Conservation (phyloP, 257 asterid genomes). For the Gynochthodes officinalis region DNA sequence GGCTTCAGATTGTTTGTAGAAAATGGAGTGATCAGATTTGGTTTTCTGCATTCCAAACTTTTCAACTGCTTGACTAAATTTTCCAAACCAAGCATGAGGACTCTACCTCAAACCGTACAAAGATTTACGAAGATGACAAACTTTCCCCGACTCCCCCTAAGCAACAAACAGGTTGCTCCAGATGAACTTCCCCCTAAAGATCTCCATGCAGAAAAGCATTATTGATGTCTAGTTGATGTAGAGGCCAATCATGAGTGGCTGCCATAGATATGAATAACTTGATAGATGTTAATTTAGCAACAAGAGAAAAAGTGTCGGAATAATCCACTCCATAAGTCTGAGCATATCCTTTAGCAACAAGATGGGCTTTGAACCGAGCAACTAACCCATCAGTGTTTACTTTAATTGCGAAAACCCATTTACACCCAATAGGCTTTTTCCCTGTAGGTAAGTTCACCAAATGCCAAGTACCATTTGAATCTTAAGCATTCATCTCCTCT, state of each 20-base stretch:
- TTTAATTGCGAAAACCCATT: not conserved
- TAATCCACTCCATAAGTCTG: not conserved
- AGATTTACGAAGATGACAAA: not conserved
- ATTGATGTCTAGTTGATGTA: not conserved
- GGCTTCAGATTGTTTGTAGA: no score
- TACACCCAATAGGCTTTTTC: no score
- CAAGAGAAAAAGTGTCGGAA: slow-evolving; percentile 2
- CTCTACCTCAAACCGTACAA: not conserved
- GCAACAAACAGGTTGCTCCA: no score
- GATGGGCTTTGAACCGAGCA: not conserved
- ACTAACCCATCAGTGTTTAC: not conserved
- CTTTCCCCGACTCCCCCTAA: not conserved
- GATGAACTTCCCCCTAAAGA: not conserved
- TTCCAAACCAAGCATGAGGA: not conserved
- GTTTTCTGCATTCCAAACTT: no score
- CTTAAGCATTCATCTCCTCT: no score
- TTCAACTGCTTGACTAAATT: no score
- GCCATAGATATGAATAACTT: not conserved
- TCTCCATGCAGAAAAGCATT: slow-evolving; percentile 3
- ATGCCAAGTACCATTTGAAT: no score
- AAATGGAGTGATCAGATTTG: no score
- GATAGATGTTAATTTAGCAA: not conserved
- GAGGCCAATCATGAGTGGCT: not conserved
- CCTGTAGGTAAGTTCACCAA: no score
- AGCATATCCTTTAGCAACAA: slow-evolving; percentile 10